A percentile compares a stretch with the other conserved stretches of the same genome.
Conservation (phyloP, 208 protist genomes). For the Leptomonas pyrrhocoris region DNA sequence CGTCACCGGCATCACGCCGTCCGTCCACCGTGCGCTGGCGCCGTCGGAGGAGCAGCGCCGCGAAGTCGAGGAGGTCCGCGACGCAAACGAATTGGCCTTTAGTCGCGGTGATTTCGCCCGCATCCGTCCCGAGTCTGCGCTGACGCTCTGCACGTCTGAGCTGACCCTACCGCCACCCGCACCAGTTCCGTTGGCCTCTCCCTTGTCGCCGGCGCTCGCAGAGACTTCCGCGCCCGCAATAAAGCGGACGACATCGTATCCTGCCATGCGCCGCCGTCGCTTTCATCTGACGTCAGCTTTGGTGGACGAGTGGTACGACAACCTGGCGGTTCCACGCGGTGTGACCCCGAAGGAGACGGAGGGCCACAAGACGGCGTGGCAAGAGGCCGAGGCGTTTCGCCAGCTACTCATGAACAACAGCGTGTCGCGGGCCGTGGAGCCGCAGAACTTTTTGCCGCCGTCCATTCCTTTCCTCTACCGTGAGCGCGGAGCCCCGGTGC, state of each 20-base stretch:
- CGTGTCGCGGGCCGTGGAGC: background rate
- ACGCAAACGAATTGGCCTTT: slow-evolving; percentile 23
- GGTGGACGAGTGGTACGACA: slow-evolving; percentile 8
- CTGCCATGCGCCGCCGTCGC: background rate
- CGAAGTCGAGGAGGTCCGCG: background rate
- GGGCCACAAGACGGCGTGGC: background rate
- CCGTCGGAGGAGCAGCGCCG: background rate
- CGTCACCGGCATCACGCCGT: slow-evolving; percentile 3
- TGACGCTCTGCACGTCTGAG: slow-evolving; percentile 30
- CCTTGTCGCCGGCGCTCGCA: background rate
- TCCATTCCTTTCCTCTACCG: slow-evolving; percentile 18
- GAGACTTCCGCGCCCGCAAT: too few relatives aligned
- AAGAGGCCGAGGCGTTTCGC: slow-evolving; percentile 6
- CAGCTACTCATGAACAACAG: background rate
- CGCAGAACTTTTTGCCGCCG: background rate
- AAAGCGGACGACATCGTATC: background rate
- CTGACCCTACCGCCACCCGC: slow-evolving; percentile 11
- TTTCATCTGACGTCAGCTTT: background rate
- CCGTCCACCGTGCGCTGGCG: background rate
- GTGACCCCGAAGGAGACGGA: background rate
- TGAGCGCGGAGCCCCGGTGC: background rate
- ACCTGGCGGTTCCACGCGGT: background rate
- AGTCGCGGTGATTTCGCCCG: slow-evolving; percentile 2
- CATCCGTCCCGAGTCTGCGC: slow-evolving; percentile 21
- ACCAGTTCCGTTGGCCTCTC: background rate